Evolutionary conservation across 805 yeast genomes (phyloP), one percentile per base, ranked within the genome.

Genomic region (Barnettozyma pratensis): DNA sequence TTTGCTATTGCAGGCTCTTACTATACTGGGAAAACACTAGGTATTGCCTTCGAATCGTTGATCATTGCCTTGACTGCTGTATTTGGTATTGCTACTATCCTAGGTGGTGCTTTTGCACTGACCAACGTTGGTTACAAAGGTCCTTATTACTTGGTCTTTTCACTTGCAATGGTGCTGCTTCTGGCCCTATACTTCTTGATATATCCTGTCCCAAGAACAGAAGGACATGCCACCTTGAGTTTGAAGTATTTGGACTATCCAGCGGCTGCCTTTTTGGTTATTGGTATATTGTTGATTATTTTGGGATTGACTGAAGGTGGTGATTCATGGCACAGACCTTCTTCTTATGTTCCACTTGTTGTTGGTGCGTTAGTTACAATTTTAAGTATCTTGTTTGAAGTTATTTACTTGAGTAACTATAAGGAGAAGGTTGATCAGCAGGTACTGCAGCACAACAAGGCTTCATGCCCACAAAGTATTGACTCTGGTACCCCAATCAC

Each of bases 291-390:
- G 3, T 54, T 75, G 36, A 52, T 73, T 3, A 72, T 74, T 29
- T 62, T 70, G 8, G 80, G 77, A 0, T 60, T 75, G 41, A 73
- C 75, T 0, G 72, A 73, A 52, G 77, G 75, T 26, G 78, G 77
- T 27, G 66, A 64, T 6, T 57, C 59, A 0, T 75, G 79, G 79
- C 59, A 60, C 3, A 47, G 62, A 1, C 71, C 78, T 1, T 56
- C 61, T 14, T 70, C 72, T 1, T 73, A 73, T 50, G 73, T 72
- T 12, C 67, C 78, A 0, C 49, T 75, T 1, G 59, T 69, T 2
- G 48, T 75, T 44, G 79, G 78, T 1, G 43, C 67, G 10, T 26
- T 69, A 3, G 44, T 68, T n/a, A 42, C 70, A 4, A 14, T 61
- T 6, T 31, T 44, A 5, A 64, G 59, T 37, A 53, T 66, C 29